phyloP scores from a whole-genome alignment of 108 stramenopile genomes.

The Nitzschia inconspicua region DNA sequence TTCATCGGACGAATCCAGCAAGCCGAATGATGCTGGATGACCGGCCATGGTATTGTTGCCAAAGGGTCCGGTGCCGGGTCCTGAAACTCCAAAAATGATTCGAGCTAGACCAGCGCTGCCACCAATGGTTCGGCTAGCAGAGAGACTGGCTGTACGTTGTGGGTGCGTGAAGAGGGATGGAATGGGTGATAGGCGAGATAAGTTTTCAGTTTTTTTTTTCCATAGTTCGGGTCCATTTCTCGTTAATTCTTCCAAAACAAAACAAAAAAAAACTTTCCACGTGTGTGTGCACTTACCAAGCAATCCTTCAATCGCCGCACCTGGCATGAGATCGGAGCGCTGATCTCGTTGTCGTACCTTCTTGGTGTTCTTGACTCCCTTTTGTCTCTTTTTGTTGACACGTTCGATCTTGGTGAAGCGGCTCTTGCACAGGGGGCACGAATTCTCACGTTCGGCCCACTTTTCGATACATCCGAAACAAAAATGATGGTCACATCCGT shows the following conservation, averaged over 20 bases:
- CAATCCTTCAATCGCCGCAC: constrained; percentile 40
- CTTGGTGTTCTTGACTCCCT: constrained; percentile 53
- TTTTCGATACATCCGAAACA: constrained; percentile 86
- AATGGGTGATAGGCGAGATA: too few species aligned
- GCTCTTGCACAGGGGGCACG: constrained; percentile 84
- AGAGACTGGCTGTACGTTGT: too few species aligned
- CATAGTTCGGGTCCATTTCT: background rate
- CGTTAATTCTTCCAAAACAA: background rate
- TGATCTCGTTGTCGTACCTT: constrained; percentile 66
- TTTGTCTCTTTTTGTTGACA: constrained; percentile 33
- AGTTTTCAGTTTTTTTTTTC: too few species aligned
- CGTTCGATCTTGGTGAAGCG: constrained; percentile 80
- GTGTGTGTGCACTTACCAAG: constrained; percentile 20
- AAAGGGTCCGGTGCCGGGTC: too few species aligned
- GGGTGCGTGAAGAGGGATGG: too few species aligned
- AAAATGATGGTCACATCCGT: constrained; percentile 76
- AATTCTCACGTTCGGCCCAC: constrained; percentile 86
- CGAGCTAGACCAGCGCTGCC: background rate
- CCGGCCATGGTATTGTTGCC: background rate
- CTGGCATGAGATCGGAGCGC: constrained; percentile 38
- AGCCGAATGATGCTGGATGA: background rate
- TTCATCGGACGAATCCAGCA: background rate
- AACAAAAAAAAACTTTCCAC: background rate
- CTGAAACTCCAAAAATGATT: constrained; percentile 16
- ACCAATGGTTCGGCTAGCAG: background rate